Evolutionary conservation across 1,284 basidiomycete species (phyloP), one percentile per base, ranked within the genome.

Genomic region (Boletus semigastroideus): DNA sequence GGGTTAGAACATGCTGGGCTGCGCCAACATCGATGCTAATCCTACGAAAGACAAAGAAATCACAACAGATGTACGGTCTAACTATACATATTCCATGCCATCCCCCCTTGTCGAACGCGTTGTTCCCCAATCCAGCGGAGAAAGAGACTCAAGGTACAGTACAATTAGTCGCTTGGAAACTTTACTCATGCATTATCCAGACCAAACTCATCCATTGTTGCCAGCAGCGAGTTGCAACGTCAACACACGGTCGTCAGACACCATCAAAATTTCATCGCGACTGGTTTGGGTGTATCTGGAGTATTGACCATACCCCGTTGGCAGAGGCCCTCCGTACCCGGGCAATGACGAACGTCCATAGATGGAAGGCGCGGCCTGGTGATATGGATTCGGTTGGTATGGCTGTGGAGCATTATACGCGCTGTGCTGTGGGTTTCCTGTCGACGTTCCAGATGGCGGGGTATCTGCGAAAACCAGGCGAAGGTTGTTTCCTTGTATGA

Each of bases 401-500:
- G 64, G 60, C 39, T 63, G 65, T n/a, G 60, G 36, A 14, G 52
- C 48, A 49, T 73, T 70, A 40, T 73, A 68, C 38, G 69, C 63
- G 54, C 71, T 68, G 17, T 69, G 60, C 30, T 61, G 66, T 20
- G 52, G 66, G 56, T 59, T 67, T 22, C 66, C 64, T 17, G 73
- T 70, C 60, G 83, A 80, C 10, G 79, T 80, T 33, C 85, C 78
- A n/a, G 94, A 93, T 2, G 94, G 87, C 1, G 94, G 94, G 8
- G 92, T 91, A 69, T 99, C 96, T 48, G 95, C 91, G 66, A 98
- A 99, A 28, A 99, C 75, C 52, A 94, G 83, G 13, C 90, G 87
- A 31, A 97, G 78, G 69, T 93, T 92, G 62, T 86, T 87, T 51
- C 93, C 93, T 58, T 96, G 94, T 55, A 99, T 97, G 63, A 99